Conservation (phyloP, 768 basidiomycete genomes). For the Tylopilus sp. region DNA sequence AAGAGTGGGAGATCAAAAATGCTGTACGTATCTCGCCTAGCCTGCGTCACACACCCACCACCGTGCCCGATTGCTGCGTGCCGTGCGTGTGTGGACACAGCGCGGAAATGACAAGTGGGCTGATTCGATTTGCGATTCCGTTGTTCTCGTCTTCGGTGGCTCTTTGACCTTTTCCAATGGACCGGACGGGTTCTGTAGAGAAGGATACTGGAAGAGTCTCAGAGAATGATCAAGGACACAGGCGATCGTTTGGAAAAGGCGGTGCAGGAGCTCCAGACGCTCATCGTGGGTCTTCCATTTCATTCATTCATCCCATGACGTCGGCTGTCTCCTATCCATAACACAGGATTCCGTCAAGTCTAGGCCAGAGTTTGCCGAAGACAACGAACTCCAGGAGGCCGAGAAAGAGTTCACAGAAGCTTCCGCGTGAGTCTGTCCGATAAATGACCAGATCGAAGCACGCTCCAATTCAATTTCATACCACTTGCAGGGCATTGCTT, state of each 20-base stretch:
- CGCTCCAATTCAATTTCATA: constrained; percentile 19
- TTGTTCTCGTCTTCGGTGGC: constrained; percentile 15
- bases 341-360: constrained; percentile 29
- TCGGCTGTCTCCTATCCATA: constrained; percentile 11
- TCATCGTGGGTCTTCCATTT: constrained; percentile 56
- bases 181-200: constrained; percentile 37
- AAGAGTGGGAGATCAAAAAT: constrained; percentile 78
- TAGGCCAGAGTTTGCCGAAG: constrained; percentile 29
- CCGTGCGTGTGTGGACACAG: constrained; percentile 20
- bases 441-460: constrained; percentile 1
- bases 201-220: constrained; percentile 70
- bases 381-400: constrained; percentile 50
- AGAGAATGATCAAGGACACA: constrained; percentile 77
- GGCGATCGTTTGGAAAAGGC: constrained; percentile 58
- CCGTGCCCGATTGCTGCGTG: constrained; percentile 12
- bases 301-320: constrained; percentile 9
- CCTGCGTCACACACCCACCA: constrained; percentile 2
- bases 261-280: constrained; percentile 56
- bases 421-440: constrained; percentile 36
- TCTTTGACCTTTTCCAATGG: constrained; percentile 7
- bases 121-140: constrained; percentile 17
- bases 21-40: constrained; percentile 45
- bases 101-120: constrained; percentile 29
- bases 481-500: constrained; percentile 14
- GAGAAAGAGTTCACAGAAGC: constrained; percentile 55